A percentile compares a stretch with the other conserved stretches of the same genome.
These are phyloP conservation scores for Camelina laxa DNA, from an alignment of 345 rosid species.

Conservation along the genomic window DNA sequence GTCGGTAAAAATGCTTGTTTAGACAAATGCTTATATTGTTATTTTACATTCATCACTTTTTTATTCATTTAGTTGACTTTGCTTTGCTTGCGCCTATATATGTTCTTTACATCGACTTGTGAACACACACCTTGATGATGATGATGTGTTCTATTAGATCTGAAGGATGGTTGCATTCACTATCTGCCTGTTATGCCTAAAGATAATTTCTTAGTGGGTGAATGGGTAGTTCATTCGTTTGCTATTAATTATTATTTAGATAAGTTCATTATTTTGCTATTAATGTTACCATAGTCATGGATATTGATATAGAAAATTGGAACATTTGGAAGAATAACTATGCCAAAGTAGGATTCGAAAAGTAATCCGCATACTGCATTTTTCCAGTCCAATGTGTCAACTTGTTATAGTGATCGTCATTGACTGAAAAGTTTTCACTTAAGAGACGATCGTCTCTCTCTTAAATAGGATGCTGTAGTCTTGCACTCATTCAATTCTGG, in stretches of 20 bases:
- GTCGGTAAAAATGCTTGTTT: constrained; percentile 47
- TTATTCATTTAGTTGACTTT: constrained; percentile 7
- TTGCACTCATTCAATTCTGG: constrained; percentile 12
- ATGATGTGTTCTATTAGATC: constrained; percentile 26
- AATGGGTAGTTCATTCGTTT: constrained; percentile 19
- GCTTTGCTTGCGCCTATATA: constrained; percentile 29
- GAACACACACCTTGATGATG: constrained; percentile 26
- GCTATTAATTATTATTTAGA: constrained; percentile 2
- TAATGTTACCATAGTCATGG: constrained; percentile 7
- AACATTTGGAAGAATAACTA: constrained; percentile 21
- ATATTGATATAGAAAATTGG: constrained; percentile 22
- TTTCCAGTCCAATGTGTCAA: constrained; percentile 4
- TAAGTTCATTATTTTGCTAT: constrained; percentile 10
- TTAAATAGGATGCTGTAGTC: constrained; percentile 17
- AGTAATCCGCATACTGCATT: not conserved
- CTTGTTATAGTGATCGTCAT: not conserved
- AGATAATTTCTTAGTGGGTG: constrained; percentile 17
- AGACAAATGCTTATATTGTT: constrained; percentile 6
- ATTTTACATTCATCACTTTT: constrained; percentile 27
- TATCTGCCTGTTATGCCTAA: not conserved
- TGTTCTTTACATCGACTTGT: constrained; percentile 19
- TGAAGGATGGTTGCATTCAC: constrained; percentile 5
- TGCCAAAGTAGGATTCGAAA: constrained; percentile 25
- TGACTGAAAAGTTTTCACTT: not conserved
- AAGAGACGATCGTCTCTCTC: not conserved